Evolutionary conservation across 2,329 filamentous ascomycete species (phyloP).

Genomic region (Didymosphaeria variabile): DNA sequence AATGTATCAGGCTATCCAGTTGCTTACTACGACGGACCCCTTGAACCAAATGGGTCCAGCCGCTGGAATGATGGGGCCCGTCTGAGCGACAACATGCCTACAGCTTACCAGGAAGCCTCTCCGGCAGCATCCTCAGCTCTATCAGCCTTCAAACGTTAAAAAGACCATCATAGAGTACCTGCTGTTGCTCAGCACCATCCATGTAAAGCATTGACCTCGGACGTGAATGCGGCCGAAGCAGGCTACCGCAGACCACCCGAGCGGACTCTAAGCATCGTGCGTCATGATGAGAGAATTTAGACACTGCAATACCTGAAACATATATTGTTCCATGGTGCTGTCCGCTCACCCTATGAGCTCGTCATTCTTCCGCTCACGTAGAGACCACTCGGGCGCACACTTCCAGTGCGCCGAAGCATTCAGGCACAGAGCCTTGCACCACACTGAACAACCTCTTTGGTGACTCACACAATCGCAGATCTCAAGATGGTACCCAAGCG

Average conservation of each 20-base stretch:
- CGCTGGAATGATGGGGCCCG: background rate
- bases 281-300: background rate
- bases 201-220: background rate
- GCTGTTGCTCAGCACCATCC: background rate
- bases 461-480: background rate
- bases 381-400: background rate
- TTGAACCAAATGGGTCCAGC: background rate
- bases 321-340: background rate
- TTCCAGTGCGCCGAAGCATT: background rate
- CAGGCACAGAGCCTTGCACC: background rate
- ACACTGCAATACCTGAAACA: background rate
- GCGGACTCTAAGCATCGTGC: background rate
- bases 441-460: background rate
- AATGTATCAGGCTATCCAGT: conserved; percentile 1
- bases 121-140: background rate
- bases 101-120: background rate
- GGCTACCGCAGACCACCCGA: background rate
- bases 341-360: background rate
- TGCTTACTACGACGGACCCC: background rate
- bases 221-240: background rate
- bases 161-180: background rate
- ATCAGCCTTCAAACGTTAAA: background rate
- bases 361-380: background rate
- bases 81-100: background rate
- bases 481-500: background rate